Conservation (phyloP, 2,329 filamentous ascomycete genomes). For the Aureobasidium lini region DNA sequence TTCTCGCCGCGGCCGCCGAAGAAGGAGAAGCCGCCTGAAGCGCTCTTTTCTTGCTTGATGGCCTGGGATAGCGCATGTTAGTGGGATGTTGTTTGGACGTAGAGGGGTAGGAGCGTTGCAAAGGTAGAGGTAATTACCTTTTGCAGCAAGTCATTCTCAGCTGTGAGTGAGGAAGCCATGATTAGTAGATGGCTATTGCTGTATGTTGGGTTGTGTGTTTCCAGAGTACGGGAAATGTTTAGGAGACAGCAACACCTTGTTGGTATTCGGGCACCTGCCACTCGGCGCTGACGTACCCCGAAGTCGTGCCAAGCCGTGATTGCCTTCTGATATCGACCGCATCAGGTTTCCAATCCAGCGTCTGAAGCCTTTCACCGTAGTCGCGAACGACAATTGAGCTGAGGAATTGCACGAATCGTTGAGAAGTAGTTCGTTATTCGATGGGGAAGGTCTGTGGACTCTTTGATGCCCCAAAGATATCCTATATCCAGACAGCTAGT, state of each 20-base stretch:
- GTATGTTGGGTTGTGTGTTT: not conserved
- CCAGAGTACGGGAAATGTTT: not conserved
- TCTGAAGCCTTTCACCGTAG: not conserved
- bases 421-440: too few relatives aligned
- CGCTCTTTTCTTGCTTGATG: slow-evolving; percentile 70
- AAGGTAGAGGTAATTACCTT: not conserved
- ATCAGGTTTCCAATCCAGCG: not conserved
- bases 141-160: slow-evolving; percentile 12
- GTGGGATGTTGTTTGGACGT: not conserved
- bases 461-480: too few relatives aligned
- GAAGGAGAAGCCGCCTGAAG: slow-evolving; percentile 75
- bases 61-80: slow-evolving; percentile 51
- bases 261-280: not conserved
- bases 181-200: not conserved
- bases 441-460: too few relatives aligned
- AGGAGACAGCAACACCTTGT: not conserved
- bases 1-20: slow-evolving; percentile 85
- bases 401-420: too few relatives aligned
- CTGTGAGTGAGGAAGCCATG: slow-evolving; percentile 10
- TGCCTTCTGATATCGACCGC: not conserved
- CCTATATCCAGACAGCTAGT: too few relatives aligned
- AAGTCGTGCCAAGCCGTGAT: slow-evolving; percentile 7
- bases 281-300: slow-evolving; percentile 9
- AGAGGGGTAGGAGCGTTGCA: not conserved
- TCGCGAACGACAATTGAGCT: too few relatives aligned